These are phyloP conservation scores for Limonium bicolor DNA, from an alignment of 148 eudicot genomes.

Conservation along the genomic window DNA sequence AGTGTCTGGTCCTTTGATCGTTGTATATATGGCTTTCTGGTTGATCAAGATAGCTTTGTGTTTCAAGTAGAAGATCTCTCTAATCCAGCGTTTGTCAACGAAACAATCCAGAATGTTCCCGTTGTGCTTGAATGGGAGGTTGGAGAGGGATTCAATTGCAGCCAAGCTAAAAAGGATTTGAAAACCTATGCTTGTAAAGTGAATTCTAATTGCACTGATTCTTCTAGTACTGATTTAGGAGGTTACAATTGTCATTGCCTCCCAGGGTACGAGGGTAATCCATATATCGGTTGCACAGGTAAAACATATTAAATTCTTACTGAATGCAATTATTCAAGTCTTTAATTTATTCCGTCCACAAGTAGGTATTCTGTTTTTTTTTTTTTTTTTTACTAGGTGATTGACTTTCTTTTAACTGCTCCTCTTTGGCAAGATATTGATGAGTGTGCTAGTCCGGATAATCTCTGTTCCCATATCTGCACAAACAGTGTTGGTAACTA, in stretches of 20 bases:
- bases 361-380: too few relatives aligned
- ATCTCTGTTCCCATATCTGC: conserved; percentile 8
- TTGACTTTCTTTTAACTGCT: too few relatives aligned
- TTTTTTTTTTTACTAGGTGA: too few relatives aligned
- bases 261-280: conserved; percentile 25
- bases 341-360: neutral
- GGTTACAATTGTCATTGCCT: neutral
- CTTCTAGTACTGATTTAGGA: neutral
- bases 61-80: neutral
- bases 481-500: conserved; percentile 7
- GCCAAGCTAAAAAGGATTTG: neutral
- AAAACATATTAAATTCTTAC: too few relatives aligned
- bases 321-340: too few relatives aligned
- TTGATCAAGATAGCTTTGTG: neutral
- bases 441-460: conserved; percentile 6
- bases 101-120: neutral
- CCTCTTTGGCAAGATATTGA: too few relatives aligned
- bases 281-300: too few relatives aligned
- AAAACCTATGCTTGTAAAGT: neutral
- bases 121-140: conserved; percentile 1
- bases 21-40: conserved; percentile 3
- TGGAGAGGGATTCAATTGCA: conserved; percentile 1
- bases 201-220: neutral
- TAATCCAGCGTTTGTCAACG: too few relatives aligned
- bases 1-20: neutral